Conservation (phyloP, 2,329 filamentous ascomycete species). For the Aspergillus sp. region DNA sequence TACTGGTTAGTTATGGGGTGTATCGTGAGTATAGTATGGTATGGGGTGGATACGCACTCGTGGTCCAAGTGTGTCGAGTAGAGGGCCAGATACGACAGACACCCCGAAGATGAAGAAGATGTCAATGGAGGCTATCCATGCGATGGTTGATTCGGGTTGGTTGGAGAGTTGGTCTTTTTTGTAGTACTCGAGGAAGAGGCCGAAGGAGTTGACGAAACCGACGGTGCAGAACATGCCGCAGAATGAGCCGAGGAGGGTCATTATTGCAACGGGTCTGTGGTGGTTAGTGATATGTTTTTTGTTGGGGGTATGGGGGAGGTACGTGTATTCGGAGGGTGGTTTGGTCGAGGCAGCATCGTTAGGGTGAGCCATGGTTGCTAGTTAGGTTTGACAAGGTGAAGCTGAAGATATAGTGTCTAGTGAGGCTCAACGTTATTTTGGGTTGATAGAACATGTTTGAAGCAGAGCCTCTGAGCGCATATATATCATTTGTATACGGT, state of each 20-base stretch:
- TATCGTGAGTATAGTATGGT: background rate
- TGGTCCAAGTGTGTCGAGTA: constrained; percentile 28
- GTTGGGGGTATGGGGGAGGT: background rate
- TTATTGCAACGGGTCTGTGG: constrained; percentile 27
- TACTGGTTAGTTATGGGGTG: background rate
- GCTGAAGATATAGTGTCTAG: background rate
- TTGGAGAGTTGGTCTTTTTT: constrained; percentile 42
- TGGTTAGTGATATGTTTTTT: background rate
- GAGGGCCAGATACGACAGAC: constrained; percentile 23
- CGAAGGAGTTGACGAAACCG: constrained; percentile 50
- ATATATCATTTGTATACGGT: too few relatives aligned
- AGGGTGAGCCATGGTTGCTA: background rate
- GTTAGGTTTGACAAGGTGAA: background rate
- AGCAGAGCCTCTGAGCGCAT: too few relatives aligned
- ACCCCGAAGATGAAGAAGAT: constrained; percentile 26
- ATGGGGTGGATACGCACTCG: constrained; percentile 24
- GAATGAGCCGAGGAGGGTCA: constrained; percentile 34
- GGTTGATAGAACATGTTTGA: background rate
- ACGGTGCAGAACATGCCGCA: constrained; percentile 40
- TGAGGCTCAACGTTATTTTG: background rate
- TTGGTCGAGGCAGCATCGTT: background rate
- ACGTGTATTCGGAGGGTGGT: constrained; percentile 29
- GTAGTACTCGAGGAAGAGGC: constrained; percentile 53
- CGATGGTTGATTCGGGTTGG: constrained; percentile 43
- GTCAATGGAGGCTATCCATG: constrained; percentile 51